Evolutionary conservation across 495 filamentous ascomycete species (phyloP), one percentile per base, ranked within the genome.

Genomic region (Penicillium daleae): DNA sequence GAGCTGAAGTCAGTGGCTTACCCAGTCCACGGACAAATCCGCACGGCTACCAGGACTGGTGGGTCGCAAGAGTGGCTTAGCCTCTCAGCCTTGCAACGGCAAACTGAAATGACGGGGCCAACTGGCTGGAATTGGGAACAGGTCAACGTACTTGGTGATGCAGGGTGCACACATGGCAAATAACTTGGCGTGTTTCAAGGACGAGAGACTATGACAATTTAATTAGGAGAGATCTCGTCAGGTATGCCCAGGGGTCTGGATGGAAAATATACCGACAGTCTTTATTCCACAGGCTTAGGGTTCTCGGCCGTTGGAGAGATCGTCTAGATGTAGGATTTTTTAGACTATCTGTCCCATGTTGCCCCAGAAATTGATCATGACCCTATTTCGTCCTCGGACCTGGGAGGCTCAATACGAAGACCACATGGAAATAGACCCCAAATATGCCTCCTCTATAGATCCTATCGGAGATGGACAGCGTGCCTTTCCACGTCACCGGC

Each of bases 21-120:
- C 46, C 35, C 46, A 13, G 12, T 26, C 46, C 46, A 26, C 12
- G 8, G 22, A 10, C 22, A 46, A 6, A 27, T 9, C 21, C 56
- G 39, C 26, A 9, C 24, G 48, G 13, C 17, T 17, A 57, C 56
- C 9, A 8, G 33, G 27, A 13, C 35, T 40, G 10, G 39, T 44
- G 26, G 56, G 39, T 17, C 26, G 6, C n/a, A 21, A n/a, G 12
- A 57, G 39, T 48, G 56, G 56, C 56, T 31, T 19, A 57, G 56
- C 56, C 40, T 53, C 59, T 61, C 50, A 61, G 59, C 51, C 59
- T 61, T 61, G 51, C 32, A 22, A 48, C 7, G 17, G 52, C 15
- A 35, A 21, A 50, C 19, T 4, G 35, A 62, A 62, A 50, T 57
- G 53, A 31, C 57, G 60, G 60, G 60, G 60, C 60, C 19, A 49